Evolutionary conservation across 2,329 filamentous ascomycete genomes (phyloP).

Genomic region (Microascus cirrosus): DNA sequence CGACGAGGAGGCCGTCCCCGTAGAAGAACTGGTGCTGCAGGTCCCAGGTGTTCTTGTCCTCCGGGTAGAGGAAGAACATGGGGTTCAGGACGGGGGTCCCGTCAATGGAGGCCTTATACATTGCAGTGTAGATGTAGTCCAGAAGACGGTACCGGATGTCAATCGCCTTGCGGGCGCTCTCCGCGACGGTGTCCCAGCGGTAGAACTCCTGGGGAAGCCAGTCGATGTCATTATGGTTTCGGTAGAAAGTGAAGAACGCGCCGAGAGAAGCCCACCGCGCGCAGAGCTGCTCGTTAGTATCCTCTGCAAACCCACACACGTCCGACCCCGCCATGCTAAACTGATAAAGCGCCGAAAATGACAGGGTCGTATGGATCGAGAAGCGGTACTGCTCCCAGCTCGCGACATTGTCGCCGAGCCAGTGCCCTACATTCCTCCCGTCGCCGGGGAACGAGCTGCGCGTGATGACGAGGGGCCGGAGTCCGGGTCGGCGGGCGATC

Average conservation of each 20-base stretch:
- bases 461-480: slow-evolving; percentile 62
- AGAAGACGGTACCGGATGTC: slow-evolving; percentile 58
- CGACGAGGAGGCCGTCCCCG: slow-evolving; percentile 51
- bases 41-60: slow-evolving; percentile 56
- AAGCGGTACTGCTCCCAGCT: slow-evolving; percentile 47
- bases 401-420: slow-evolving; percentile 36
- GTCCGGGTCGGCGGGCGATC: slow-evolving; percentile 48
- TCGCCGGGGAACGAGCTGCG: slow-evolving; percentile 67
- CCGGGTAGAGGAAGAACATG: slow-evolving; percentile 59
- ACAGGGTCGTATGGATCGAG: slow-evolving; percentile 46
- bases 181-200: slow-evolving; percentile 48
- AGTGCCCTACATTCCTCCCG: slow-evolving; percentile 51
- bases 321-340: slow-evolving; percentile 61
- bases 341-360: slow-evolving; percentile 55
- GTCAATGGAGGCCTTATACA: slow-evolving; percentile 38
- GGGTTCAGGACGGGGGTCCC: slow-evolving; percentile 58
- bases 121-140: slow-evolving; percentile 65
- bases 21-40: slow-evolving; percentile 66
- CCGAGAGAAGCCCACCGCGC: slow-evolving; percentile 56
- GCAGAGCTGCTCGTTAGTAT: slow-evolving; percentile 50
- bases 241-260: slow-evolving; percentile 57
- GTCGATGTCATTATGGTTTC: slow-evolving; percentile 48
- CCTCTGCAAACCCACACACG: slow-evolving; percentile 63
- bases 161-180: slow-evolving; percentile 55
- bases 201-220: slow-evolving; percentile 51